Conservation (phyloP, 106 monocot species). For the Hemerocallis citrina region DNA sequence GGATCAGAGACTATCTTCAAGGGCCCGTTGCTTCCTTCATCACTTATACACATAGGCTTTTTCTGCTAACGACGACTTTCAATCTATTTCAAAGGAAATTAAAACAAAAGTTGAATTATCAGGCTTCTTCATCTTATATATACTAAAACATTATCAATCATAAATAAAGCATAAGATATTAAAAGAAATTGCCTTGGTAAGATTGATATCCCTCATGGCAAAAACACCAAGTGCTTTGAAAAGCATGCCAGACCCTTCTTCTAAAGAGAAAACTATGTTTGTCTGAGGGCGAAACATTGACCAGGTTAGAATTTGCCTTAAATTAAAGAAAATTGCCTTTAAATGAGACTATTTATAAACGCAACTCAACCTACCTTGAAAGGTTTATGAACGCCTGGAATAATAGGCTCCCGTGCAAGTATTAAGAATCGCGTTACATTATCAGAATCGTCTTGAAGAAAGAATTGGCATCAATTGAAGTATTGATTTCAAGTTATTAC, state of each 20-base stretch:
- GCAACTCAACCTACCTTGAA: slow-evolving; percentile 59
- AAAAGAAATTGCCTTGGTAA: slow-evolving; percentile 61
- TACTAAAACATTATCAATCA: background rate
- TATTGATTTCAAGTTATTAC: background rate
- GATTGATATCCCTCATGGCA: slow-evolving; percentile 82
- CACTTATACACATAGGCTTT: slow-evolving; percentile 36
- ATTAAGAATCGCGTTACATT: slow-evolving; percentile 92
- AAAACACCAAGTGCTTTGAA: slow-evolving; percentile 97
- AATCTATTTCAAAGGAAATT: slow-evolving; percentile 39
- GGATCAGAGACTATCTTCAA: slow-evolving; percentile 30
- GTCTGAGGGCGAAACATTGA: slow-evolving; percentile 36
- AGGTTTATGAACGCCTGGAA: slow-evolving; percentile 53
- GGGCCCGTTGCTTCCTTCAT: slow-evolving; percentile 33
- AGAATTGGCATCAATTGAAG: slow-evolving; percentile 1
- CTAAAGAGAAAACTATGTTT: slow-evolving; percentile 95
- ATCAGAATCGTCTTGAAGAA: slow-evolving; percentile 73
- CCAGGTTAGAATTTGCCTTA: too few species aligned
- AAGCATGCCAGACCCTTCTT: slow-evolving; percentile 93
- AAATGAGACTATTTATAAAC: background rate
- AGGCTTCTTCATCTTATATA: background rate
- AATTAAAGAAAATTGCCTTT: too few species aligned
- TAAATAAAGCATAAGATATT: background rate
- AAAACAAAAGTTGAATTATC: background rate
- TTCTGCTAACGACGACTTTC: slow-evolving; percentile 73
- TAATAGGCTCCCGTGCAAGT: slow-evolving; percentile 91